A percentile compares a stretch with the other conserved stretches of the same genome.
These are phyloP conservation scores for Coix lacrymajobi DNA, from an alignment of 176 grass and related monocot species.

Conservation along the genomic window DNA sequence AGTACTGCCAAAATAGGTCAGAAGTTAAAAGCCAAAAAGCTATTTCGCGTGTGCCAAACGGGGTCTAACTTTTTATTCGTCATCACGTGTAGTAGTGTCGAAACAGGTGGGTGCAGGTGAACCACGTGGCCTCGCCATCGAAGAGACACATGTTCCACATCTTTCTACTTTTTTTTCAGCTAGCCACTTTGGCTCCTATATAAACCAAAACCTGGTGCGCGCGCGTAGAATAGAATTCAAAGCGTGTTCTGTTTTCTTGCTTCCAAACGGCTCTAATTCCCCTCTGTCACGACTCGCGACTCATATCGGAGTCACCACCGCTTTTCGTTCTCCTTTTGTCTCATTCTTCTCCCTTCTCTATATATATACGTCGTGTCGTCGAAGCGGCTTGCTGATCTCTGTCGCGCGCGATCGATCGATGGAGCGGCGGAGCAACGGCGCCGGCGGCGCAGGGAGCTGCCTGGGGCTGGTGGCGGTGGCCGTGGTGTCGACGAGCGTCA, in stretches of 20 bases:
- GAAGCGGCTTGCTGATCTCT: background rate
- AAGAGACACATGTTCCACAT: background rate
- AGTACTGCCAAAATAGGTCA: too few species aligned
- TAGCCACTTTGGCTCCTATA: background rate
- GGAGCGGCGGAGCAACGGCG: background rate
- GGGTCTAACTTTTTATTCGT: too few species aligned
- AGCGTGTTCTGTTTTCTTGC: background rate
- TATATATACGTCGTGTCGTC: background rate
- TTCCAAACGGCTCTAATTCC: background rate
- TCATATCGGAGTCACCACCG: background rate
- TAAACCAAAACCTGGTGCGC: background rate
- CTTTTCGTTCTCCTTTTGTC: background rate
- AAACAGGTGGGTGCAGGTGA: too few species aligned
- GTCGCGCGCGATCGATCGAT: background rate
- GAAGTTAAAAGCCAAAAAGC: too few species aligned
- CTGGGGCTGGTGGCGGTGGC: constrained; percentile 49
- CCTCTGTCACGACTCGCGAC: background rate
- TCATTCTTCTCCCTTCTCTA: background rate
- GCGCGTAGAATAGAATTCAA: background rate
- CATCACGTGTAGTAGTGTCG: too few species aligned
- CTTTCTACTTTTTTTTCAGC: too few species aligned
- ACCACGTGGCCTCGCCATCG: background rate
- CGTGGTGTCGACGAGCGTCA: constrained; percentile 50
- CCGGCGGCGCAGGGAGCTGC: constrained; percentile 8
- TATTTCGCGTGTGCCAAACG: too few species aligned